phyloP scores from a whole-genome alignment of 345 rosid species.

The Populus deltoides region DNA sequence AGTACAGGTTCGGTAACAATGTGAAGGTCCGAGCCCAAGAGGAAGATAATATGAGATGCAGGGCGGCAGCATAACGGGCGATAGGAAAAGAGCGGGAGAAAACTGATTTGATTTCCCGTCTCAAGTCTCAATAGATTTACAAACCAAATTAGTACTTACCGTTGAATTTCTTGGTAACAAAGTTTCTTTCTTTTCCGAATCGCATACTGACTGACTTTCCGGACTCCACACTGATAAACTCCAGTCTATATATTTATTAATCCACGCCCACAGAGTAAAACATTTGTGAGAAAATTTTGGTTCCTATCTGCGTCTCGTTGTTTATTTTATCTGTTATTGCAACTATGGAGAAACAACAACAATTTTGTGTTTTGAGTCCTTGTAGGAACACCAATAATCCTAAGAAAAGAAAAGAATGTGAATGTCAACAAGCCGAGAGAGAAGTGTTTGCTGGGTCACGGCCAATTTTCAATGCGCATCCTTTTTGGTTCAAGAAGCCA shows the following conservation, averaged over 20 bases:
- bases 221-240: background rate
- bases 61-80: too few species aligned
- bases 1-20: too few species aligned
- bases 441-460: background rate
- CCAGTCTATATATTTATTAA: background rate
- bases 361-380: background rate
- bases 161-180: background rate
- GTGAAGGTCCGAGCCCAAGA: too few species aligned
- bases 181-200: background rate
- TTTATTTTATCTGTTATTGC: background rate
- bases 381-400: background rate
- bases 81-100: too few species aligned
- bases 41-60: too few species aligned
- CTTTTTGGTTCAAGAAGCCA: background rate
- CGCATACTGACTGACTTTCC: background rate
- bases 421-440: background rate
- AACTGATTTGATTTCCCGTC: too few species aligned
- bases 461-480: background rate
- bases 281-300: background rate
- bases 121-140: too few species aligned
- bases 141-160: too few species aligned
- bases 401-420: background rate
- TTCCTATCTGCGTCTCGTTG: background rate
- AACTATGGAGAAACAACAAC: background rate
- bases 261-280: background rate